Evolutionary conservation across 805 yeast species (phyloP).

Genomic region (Zygosaccharomyces bisporus): DNA sequence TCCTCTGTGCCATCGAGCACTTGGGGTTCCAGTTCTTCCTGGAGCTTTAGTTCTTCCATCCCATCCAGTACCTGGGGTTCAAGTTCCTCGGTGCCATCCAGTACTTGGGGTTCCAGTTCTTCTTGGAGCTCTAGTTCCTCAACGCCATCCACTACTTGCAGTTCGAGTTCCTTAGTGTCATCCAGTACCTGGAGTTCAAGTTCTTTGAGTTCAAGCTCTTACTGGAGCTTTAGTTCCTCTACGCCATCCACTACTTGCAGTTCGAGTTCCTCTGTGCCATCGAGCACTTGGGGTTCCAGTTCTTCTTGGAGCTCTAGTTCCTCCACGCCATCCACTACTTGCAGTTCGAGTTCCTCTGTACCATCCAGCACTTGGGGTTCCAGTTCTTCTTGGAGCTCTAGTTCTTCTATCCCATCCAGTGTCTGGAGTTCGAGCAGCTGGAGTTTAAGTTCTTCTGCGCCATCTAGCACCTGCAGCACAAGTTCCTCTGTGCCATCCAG

Average conservation of each 20-base stretch:
- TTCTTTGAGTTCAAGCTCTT: too few species aligned
- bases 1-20: not conserved
- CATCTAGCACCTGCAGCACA: too few species aligned
- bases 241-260: too few species aligned
- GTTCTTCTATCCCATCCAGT: too few species aligned
- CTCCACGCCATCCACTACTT: not conserved
- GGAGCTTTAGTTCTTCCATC: not conserved
- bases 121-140: too few species aligned
- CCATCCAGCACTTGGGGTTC: not conserved
- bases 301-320: not conserved
- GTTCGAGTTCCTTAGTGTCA: not conserved
- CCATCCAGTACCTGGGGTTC: not conserved
- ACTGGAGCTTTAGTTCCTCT: too few species aligned
- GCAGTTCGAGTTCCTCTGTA: not conserved
- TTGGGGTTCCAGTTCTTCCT: not conserved
- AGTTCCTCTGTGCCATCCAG: too few species aligned
- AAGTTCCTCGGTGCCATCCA: not conserved
- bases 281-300: not conserved
- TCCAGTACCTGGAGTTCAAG: not conserved
- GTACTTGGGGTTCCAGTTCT: too few species aligned
- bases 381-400: too few species aligned
- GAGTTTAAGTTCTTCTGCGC: too few species aligned
- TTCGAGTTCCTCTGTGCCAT: not conserved
- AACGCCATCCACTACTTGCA: not conserved
- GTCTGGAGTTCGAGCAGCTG: too few species aligned